These are phyloP conservation scores for Xylaria curta DNA, from an alignment of 495 filamentous ascomycete genomes.

Conservation along the genomic window DNA sequence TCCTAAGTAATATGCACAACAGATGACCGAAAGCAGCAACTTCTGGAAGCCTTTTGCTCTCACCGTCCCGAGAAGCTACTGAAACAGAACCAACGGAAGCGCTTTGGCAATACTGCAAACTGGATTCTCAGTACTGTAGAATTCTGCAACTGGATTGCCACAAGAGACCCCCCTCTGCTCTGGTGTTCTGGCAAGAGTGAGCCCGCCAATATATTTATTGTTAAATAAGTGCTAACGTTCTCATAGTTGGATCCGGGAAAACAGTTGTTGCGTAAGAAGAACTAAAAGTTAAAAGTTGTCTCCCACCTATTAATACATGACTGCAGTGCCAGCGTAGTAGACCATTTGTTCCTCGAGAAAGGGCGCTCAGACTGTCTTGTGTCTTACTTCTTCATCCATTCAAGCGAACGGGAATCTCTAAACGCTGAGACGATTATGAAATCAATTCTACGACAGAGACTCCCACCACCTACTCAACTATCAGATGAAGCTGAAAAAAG, in stretches of 20 bases:
- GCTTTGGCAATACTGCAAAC: conserved; percentile 27
- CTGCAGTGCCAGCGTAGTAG: conserved; percentile 22
- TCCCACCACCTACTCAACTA: not conserved
- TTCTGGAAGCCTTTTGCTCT: not conserved
- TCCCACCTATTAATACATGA: not conserved
- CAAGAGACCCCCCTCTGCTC: not conserved
- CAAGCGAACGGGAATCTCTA: not conserved
- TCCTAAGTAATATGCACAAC: not conserved
- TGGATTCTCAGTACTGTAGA: conserved; percentile 33
- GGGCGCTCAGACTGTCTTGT: conserved; percentile 3
- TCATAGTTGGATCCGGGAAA: conserved; percentile 2
- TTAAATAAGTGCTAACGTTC: not conserved
- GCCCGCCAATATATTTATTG: not conserved
- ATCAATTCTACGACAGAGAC: conserved; percentile 9
- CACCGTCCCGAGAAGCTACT: conserved; percentile 14
- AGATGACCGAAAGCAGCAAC: not conserved
- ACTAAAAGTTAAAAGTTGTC: not conserved
- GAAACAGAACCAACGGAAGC: conserved; percentile 33
- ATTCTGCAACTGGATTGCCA: conserved; percentile 23
- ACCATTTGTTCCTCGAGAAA: conserved; percentile 40
- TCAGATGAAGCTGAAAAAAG: not conserved
- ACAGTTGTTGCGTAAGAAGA: not conserved
- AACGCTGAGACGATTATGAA: not conserved
- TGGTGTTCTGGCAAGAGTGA: conserved; percentile 16
- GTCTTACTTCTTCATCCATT: conserved; percentile 19